These are phyloP conservation scores for Dissophora ornata DNA, from an alignment of 192 early-diverging fungal genomes.

Conservation along the genomic window DNA sequence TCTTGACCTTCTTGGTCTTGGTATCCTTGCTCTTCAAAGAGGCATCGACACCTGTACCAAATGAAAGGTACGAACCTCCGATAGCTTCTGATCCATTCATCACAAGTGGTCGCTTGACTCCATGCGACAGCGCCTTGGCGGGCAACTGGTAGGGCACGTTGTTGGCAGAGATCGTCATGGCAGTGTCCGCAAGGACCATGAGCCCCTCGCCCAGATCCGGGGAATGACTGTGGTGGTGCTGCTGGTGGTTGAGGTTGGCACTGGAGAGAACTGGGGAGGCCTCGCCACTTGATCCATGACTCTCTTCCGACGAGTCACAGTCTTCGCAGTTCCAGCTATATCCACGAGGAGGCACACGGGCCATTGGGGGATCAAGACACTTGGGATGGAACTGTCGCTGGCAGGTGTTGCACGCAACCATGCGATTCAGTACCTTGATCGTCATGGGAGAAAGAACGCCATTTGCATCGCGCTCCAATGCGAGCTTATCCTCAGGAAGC, in stretches of 20 bases:
- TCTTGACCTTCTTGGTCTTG: conserved; percentile 36
- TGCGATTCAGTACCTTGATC: conserved; percentile 47
- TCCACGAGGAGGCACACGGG: conserved; percentile 49
- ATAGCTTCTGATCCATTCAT: not conserved
- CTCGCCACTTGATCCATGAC: conserved; percentile 34
- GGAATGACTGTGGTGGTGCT: conserved; percentile 36
- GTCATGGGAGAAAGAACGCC: conserved; percentile 34
- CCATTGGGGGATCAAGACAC: conserved; percentile 49
- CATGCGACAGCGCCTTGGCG: not conserved
- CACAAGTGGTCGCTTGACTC: conserved; percentile 14
- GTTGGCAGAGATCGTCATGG: conserved; percentile 37
- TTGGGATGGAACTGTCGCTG: conserved; percentile 51
- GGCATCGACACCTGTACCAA: not conserved
- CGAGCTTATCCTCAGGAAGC: conserved; percentile 43
- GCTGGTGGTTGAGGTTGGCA: not conserved
- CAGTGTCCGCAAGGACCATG: conserved; percentile 51
- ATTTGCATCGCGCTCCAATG: conserved; percentile 30
- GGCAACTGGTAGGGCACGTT: not conserved
- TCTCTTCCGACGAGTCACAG: conserved; percentile 46
- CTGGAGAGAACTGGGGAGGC: conserved; percentile 2
- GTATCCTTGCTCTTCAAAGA: conserved; percentile 15
- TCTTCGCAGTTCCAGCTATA: conserved; percentile 55
- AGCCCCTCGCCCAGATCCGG: conserved; percentile 47
- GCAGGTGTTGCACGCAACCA: conserved; percentile 46
- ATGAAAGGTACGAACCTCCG: not conserved